Conservation (phyloP, 371 early-diverging fungal genomes). For the Thermomucor indicae-seudaticae region DNA sequence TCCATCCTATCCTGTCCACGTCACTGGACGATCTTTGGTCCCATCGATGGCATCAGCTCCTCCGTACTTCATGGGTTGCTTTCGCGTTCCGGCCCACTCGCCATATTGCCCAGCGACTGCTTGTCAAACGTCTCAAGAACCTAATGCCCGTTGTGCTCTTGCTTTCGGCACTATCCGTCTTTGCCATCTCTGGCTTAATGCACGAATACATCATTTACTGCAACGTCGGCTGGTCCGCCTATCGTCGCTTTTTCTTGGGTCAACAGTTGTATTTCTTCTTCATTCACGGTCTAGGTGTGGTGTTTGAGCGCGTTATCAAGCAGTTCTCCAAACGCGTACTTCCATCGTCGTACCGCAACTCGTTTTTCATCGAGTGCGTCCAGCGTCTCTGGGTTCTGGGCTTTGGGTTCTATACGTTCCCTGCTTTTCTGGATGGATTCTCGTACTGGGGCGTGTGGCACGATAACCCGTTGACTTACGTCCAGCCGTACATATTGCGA, state of each 20-base stretch:
- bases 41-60: conserved; percentile 34
- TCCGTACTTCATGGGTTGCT: conserved; percentile 37
- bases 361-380: conserved; percentile 1
- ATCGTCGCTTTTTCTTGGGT: conserved; percentile 17
- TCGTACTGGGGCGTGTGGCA: conserved; percentile 23
- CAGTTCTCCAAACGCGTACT: not conserved
- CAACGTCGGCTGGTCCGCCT: conserved; percentile 26
- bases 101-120: conserved; percentile 13
- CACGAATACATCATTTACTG: conserved; percentile 27
- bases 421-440: conserved; percentile 25
- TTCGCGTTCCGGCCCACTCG: conserved; percentile 37
- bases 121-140: conserved; percentile 23
- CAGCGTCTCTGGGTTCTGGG: conserved; percentile 23
- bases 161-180: conserved; percentile 17
- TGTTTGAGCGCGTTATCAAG: conserved; percentile 6
- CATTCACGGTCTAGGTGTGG: conserved; percentile 22
- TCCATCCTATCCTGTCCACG: conserved; percentile 20
- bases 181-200: conserved; percentile 21
- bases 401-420: conserved; percentile 15
- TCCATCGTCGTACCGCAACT: conserved; percentile 5
- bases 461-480: conserved; percentile 4
- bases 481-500: conserved; percentile 2
- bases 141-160: conserved; percentile 10
- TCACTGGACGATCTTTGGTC: conserved; percentile 38
- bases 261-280: conserved; percentile 27